phyloP scores from a whole-genome alignment of 768 basidiomycete genomes.

The Dioszegia hungarica region DNA sequence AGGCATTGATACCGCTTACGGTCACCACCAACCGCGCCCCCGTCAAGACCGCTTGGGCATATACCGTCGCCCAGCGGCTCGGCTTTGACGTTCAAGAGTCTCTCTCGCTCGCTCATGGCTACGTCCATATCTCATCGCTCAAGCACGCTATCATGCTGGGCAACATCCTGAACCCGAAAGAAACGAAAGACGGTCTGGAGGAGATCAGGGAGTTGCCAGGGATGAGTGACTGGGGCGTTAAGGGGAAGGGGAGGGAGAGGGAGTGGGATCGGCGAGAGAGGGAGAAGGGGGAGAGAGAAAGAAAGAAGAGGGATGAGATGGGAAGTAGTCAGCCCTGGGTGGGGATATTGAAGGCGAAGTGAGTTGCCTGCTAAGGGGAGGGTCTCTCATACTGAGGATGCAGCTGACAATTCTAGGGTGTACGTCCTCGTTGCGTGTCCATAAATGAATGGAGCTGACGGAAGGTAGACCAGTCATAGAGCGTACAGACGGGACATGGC shows the following conservation, averaged over 20 bases:
- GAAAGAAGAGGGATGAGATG: slow-evolving; percentile 11
- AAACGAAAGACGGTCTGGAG: slow-evolving; percentile 59
- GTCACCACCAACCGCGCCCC: slow-evolving; percentile 84
- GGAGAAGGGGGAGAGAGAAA: slow-evolving; percentile 13
- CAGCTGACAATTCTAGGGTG: background rate
- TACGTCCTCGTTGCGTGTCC: background rate
- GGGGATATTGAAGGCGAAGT: slow-evolving; percentile 63
- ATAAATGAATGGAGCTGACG: background rate
- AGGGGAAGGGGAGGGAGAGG: slow-evolving; percentile 3
- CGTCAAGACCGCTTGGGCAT: slow-evolving; percentile 90
- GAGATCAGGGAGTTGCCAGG: slow-evolving; percentile 42
- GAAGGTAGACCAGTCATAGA: slow-evolving; percentile 68
- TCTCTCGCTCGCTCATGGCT: slow-evolving; percentile 85
- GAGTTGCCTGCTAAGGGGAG: slow-evolving; percentile 7
- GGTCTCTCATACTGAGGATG: no score
- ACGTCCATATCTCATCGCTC: slow-evolving; percentile 87
- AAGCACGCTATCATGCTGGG: slow-evolving; percentile 80
- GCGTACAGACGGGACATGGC: slow-evolving; percentile 67
- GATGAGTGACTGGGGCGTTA: slow-evolving; percentile 5
- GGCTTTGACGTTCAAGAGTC: slow-evolving; percentile 87
- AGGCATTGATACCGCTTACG: slow-evolving; percentile 62
- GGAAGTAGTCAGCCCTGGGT: slow-evolving; percentile 49
- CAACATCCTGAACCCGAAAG: slow-evolving; percentile 60
- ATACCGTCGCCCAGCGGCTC: slow-evolving; percentile 73
- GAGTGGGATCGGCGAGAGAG: slow-evolving; percentile 5